Evolutionary conservation across 352 stramenopile genomes (phyloP).

Genomic region (Globisporangium radiosum): DNA sequence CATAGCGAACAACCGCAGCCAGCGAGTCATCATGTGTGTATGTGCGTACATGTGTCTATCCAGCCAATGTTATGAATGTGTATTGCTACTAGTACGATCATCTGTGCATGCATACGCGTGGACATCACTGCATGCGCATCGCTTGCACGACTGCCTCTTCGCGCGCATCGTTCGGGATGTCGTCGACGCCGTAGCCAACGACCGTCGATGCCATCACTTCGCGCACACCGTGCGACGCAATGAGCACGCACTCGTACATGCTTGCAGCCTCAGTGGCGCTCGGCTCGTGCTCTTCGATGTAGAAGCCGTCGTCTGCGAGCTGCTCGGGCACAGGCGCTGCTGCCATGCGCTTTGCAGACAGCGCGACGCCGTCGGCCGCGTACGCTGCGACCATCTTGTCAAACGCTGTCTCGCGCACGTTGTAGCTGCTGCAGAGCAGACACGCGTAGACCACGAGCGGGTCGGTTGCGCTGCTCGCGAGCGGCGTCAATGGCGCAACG

Average conservation of each 20-base stretch:
- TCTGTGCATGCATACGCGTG: too few species aligned
- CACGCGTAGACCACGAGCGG: conserved; percentile 48
- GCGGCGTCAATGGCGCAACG: conserved; percentile 6
- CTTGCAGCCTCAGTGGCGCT: conserved; percentile 18
- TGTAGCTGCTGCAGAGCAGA: conserved; percentile 60
- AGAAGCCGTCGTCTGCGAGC: conserved; percentile 33
- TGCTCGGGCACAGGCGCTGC: conserved; percentile 25
- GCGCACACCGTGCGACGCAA: conserved; percentile 47
- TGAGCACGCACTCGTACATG: conserved; percentile 40
- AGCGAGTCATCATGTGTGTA: too few species aligned
- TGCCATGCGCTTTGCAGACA: conserved; percentile 28
- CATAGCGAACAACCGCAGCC: too few species aligned
- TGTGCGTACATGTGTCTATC: too few species aligned
- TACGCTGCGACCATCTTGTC: conserved; percentile 53
- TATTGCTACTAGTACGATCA: too few species aligned
- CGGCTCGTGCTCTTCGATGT: conserved; percentile 45
- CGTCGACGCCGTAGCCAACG: conserved; percentile 5
- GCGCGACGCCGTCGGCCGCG: conserved; percentile 31
- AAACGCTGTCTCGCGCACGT: conserved; percentile 57
- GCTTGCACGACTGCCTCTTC: conserved; percentile 46
- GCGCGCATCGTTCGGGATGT: conserved; percentile 28
- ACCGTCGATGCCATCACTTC: conserved; percentile 25
- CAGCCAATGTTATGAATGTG: too few species aligned
- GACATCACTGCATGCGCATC: conserved; percentile 23
- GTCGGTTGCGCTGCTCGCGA: conserved; percentile 15